Conservation (phyloP, 306 rosid species). For the Pyrus communis region DNA sequence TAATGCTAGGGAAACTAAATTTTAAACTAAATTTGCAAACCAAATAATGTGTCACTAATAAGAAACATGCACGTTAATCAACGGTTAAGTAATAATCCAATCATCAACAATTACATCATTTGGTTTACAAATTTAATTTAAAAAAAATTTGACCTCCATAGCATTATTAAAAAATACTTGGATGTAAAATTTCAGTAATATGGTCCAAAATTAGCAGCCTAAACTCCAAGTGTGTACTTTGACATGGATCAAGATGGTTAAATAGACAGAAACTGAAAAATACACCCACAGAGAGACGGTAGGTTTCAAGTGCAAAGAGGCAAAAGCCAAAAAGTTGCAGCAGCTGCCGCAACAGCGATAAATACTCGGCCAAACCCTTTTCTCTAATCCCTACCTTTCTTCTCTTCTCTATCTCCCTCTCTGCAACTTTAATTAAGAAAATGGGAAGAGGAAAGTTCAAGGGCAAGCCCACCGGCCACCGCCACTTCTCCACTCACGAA, state of each 20-base stretch:
- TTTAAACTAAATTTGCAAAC: too few relatives aligned
- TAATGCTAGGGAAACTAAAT: too few relatives aligned
- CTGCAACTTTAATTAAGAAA: not conserved
- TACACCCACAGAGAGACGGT: not conserved
- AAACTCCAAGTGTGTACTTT: too few relatives aligned
- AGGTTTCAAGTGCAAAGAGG: not conserved
- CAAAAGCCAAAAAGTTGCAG: not conserved
- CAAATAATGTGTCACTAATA: too few relatives aligned
- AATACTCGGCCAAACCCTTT: not conserved
- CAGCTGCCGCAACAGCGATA: not conserved
- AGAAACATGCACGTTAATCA: too few relatives aligned
- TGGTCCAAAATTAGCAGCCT: too few relatives aligned
- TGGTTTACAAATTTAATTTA: too few relatives aligned
- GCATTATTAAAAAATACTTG: too few relatives aligned
- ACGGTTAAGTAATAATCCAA: too few relatives aligned
- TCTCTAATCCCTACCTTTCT: not conserved
- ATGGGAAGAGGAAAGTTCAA: constrained; percentile 99
- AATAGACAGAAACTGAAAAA: not conserved
- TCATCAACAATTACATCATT: too few relatives aligned
- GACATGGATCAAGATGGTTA: not conserved
- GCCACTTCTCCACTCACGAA: constrained; percentile 86
- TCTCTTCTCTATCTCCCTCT: not conserved
- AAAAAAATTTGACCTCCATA: too few relatives aligned
- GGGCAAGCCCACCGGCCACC: constrained; percentile 96
- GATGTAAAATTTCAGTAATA: too few relatives aligned